Base-by-base conservation (phyloP, 192 early-diverging fungal species). In the Dissophora ornata region DNA sequence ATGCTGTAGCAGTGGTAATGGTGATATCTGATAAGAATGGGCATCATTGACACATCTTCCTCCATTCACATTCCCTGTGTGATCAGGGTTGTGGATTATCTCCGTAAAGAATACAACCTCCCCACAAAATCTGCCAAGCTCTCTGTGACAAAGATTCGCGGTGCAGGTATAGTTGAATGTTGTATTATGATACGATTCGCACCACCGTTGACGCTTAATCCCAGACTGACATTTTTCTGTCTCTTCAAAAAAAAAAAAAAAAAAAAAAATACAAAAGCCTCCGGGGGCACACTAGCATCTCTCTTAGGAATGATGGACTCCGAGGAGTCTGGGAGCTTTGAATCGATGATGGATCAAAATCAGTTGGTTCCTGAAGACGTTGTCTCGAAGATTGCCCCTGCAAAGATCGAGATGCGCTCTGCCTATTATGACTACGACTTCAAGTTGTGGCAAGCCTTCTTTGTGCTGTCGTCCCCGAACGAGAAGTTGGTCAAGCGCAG, bases 401-500 rank as follows among this genome's bases (percentile, higher is more conserved):
- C 73, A 11, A 67, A 34, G 46, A 57, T 77, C 36, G 56, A 64
- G 1, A 32, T 62, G 28, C 73, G 64, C 11, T 22, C 45, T 2
- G 44, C 89, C 40, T 66, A 62, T 41, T 87, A 83, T 52, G 87
- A 90, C 62, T 13, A 61, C 10, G 90, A 87, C 58, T 79, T 91
- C 24, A 47, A 71, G 21, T 53, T 52, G 21, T 94, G 89, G 87
- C 90, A 92, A 62, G 61, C 77, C 0, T 85, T 80, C 46, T 92
- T 82, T 44, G 30, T 92, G 40, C 91, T 93, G 90, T 84, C 84
- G 7, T 61, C 59, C 21, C 57, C 80, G 45, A 94, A 94, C 71
- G 84, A 86, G 49, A 81, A 84, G 40, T 81, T 88, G 44, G 91
- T 94, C 33, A 80, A 82, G 49, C 81, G 93, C 15, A 87, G 87